Evolutionary conservation across 148 eudicot genomes (phyloP).

Genomic region (Nepenthes gracilis): DNA sequence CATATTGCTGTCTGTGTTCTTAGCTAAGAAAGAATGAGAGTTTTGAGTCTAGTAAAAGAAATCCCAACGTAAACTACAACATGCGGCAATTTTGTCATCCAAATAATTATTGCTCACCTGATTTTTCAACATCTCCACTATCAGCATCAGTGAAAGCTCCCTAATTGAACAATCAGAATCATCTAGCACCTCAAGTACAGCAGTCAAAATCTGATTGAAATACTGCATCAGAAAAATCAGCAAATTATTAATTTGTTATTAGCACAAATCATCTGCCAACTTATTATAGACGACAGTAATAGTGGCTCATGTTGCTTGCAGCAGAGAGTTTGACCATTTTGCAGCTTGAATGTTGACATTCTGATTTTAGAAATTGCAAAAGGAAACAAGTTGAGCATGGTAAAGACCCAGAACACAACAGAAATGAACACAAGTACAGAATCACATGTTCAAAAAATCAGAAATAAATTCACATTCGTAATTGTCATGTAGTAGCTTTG

Average conservation of each 20-base stretch:
- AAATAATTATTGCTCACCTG: constrained; percentile 17
- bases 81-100: not conserved
- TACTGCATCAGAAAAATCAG: constrained; percentile 33
- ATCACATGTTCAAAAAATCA: too few species aligned
- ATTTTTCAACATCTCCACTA: constrained; percentile 83
- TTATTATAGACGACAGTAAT: not conserved
- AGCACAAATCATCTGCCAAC: not conserved
- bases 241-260: not conserved
- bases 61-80: not conserved
- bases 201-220: constrained; percentile 85
- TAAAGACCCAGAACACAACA: too few species aligned
- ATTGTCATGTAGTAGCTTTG: too few species aligned
- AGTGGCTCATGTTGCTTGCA: too few species aligned
- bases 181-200: constrained; percentile 76
- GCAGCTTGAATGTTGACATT: too few species aligned
- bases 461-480: too few species aligned
- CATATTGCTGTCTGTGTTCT: too few species aligned
- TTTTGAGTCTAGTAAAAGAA: not conserved
- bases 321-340: too few species aligned
- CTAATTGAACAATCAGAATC: constrained; percentile 60
- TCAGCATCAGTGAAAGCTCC: constrained; percentile 59
- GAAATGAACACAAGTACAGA: too few species aligned
- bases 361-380: too few species aligned
- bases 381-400: too few species aligned
- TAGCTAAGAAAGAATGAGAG: not conserved